A percentile compares a stretch with the other conserved stretches of the same genome.
These are phyloP conservation scores for Pleurotus cornucopiae DNA, from an alignment of 768 basidiomycete species.

Conservation along the genomic window DNA sequence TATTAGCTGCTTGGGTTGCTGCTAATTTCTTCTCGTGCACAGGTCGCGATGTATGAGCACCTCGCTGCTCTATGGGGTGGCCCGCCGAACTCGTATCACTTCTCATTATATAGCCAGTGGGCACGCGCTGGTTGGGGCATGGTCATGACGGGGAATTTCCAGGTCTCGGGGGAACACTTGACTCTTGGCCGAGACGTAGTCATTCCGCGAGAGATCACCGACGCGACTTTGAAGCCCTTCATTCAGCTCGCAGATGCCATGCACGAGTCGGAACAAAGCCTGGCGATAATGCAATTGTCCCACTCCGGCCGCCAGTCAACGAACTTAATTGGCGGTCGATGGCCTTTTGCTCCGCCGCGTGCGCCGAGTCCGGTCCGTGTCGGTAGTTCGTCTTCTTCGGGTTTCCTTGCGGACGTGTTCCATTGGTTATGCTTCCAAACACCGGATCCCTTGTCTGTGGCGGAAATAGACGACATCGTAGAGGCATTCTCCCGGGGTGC, in stretches of 20 bases:
- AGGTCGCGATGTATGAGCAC: conserved; percentile 94
- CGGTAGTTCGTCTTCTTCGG: conserved; percentile 21
- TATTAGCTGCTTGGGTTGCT: not conserved
- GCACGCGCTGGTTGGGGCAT: conserved; percentile 79
- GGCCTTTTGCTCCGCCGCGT: conserved; percentile 52
- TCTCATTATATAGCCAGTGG: conserved; percentile 72
- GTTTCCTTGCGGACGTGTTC: conserved; percentile 29
- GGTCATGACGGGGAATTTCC: conserved; percentile 83
- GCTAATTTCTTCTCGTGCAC: not conserved
- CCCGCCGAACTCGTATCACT: conserved; percentile 63
- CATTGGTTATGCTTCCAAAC: conserved; percentile 57
- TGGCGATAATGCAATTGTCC: conserved; percentile 79
- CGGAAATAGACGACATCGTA: conserved; percentile 61
- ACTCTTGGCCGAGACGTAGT: conserved; percentile 69
- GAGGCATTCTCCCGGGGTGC: conserved; percentile 67
- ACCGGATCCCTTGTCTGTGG: conserved; percentile 52
- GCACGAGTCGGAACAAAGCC: conserved; percentile 22
- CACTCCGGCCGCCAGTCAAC: conserved; percentile 83
- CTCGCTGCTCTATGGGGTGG: conserved; percentile 64
- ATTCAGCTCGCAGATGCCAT: conserved; percentile 45
- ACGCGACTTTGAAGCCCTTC: conserved; percentile 47
- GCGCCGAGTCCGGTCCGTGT: conserved; percentile 67
- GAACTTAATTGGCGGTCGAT: conserved; percentile 67
- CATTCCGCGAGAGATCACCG: conserved; percentile 42
- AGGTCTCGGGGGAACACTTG: conserved; percentile 60